A percentile compares a stretch with the other conserved stretches of the same genome.
phyloP scores from a whole-genome alignment of 2,329 filamentous ascomycete genomes.

The Botryosphaeria dothidea region DNA sequence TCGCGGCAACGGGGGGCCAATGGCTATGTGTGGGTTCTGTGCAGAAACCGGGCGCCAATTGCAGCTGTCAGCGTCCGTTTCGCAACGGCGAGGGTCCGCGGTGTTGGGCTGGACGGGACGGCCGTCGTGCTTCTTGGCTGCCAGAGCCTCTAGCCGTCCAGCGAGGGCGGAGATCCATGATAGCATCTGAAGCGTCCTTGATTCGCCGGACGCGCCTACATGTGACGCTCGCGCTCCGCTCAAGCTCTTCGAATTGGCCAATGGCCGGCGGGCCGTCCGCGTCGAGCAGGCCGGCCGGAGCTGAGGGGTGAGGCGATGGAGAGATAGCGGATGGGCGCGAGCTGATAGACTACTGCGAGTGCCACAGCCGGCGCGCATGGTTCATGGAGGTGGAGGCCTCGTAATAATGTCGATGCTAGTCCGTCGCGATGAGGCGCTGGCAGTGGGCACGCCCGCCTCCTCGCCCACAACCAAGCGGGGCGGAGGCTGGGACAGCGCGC shows the following conservation, averaged over 20 bases:
- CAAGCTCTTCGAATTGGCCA: slow-evolving; percentile 3
- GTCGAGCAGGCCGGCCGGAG: neutral
- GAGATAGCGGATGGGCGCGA: neutral
- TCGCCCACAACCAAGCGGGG: slow-evolving; percentile 3
- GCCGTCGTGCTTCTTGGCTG: neutral
- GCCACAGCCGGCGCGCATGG: slow-evolving; percentile 10
- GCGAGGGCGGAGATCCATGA: neutral
- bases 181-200: neutral
- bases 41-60: slow-evolving; percentile 4
- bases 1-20: neutral
- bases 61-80: slow-evolving; percentile 1
- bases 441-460: neutral
- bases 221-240: neutral
- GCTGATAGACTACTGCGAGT: slow-evolving; percentile 13
- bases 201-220: neutral
- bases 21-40: neutral
- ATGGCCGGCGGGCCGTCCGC: neutral
- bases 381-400: slow-evolving; percentile 10
- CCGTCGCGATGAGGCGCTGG: neutral
- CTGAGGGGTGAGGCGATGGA: slow-evolving; percentile 8
- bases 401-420: slow-evolving; percentile 12
- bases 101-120: neutral
- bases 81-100: slow-evolving; percentile 2
- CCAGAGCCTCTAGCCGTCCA: slow-evolving; percentile 1
- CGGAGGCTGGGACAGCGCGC: neutral